These are phyloP conservation scores for Auricularia sp. DNA, from an alignment of 768 basidiomycete genomes.

Conservation along the genomic window DNA sequence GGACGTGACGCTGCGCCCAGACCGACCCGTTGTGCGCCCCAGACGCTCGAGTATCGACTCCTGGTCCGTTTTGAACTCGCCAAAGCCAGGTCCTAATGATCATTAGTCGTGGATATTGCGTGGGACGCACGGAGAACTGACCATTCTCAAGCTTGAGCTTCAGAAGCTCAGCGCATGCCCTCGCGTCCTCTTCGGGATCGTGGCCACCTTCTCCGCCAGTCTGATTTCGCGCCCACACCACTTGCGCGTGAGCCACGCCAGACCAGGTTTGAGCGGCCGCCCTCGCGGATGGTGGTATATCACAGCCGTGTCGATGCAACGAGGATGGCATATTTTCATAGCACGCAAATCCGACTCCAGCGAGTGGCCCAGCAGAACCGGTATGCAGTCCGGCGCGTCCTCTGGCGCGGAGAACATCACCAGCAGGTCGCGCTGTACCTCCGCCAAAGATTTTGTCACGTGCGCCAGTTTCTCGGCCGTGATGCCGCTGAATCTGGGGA, in stretches of 20 bases:
- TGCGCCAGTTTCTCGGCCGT: constrained; percentile 58
- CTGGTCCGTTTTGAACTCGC: constrained; percentile 73
- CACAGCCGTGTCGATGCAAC: constrained; percentile 86
- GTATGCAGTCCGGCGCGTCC: constrained; percentile 36
- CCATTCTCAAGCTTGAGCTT: constrained; percentile 67
- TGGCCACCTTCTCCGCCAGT: constrained; percentile 76
- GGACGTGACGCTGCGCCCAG: constrained; percentile 33
- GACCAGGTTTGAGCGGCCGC: constrained; percentile 83
- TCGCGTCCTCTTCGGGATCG: constrained; percentile 90
- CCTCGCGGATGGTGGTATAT: constrained; percentile 89
- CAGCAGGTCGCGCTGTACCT: constrained; percentile 68
- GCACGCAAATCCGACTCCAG: constrained; percentile 90
- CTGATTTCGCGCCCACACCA: constrained; percentile 92
- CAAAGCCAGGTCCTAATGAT: constrained; percentile 48
- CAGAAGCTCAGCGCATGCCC: constrained; percentile 77
- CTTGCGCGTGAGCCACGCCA: constrained; percentile 94
- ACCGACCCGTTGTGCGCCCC: constrained; percentile 29
- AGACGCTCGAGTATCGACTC: constrained; percentile 88
- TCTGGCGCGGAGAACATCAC: constrained; percentile 41
- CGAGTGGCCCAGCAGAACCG: constrained; percentile 88
- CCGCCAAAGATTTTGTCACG: constrained; percentile 66
- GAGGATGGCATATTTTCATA: constrained; percentile 74
- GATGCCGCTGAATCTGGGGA: constrained; percentile 80
- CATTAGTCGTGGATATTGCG: constrained; percentile 10
- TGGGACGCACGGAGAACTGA: constrained; percentile 21